phyloP scores from a whole-genome alignment of 495 filamentous ascomycete species.

The Podospora pseudoanserina region DNA sequence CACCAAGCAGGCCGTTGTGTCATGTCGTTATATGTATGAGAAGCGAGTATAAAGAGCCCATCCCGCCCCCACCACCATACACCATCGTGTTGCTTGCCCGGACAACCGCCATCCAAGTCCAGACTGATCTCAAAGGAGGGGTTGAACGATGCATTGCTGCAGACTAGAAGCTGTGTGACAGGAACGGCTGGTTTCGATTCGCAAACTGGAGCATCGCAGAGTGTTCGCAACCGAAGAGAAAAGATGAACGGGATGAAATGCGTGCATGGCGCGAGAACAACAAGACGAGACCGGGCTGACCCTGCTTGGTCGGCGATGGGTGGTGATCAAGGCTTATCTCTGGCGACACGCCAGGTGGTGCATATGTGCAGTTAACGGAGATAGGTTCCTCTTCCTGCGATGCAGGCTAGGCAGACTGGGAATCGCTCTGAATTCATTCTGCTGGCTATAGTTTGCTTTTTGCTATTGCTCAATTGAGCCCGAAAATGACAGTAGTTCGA shows the following conservation, averaged over 20 bases:
- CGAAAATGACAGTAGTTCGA: conserved; percentile 7
- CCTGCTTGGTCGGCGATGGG: background rate
- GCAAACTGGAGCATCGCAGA: background rate
- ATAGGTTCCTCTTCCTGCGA: background rate
- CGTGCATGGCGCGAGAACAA: background rate
- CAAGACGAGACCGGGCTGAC: background rate
- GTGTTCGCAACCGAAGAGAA: background rate
- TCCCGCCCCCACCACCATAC: background rate
- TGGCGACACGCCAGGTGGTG: background rate
- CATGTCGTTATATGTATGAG: background rate
- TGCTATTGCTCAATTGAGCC: background rate
- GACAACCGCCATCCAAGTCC: conserved; percentile 5
- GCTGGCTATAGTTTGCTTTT: background rate
- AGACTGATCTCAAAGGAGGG: conserved; percentile 12
- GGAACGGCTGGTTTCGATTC: conserved; percentile 9
- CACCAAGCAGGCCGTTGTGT: background rate
- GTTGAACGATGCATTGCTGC: background rate
- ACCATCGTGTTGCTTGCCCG: background rate
- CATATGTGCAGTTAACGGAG: background rate
- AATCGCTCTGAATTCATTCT: background rate
- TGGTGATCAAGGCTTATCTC: background rate
- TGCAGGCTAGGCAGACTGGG: background rate
- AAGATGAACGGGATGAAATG: background rate
- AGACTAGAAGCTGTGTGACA: conserved; percentile 9
- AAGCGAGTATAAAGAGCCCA: background rate